phyloP scores from a whole-genome alignment of 1,284 basidiomycete genomes.

The Lignosus rhinocerotis region DNA sequence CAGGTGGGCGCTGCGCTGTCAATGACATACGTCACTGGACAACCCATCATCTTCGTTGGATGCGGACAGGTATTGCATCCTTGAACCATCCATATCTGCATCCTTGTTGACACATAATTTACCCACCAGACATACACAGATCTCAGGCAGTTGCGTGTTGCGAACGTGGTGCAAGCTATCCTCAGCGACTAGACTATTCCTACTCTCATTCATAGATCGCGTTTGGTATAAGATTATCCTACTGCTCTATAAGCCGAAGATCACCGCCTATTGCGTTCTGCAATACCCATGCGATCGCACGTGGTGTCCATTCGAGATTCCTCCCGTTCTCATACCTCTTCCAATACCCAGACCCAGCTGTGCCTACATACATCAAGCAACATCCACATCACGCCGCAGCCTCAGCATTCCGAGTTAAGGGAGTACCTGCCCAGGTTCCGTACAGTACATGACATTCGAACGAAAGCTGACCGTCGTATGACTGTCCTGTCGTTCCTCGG shows the following conservation, averaged over 20 bases:
- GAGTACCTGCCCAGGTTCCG: too few species aligned
- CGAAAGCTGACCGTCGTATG: too few species aligned
- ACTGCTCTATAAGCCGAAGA: not conserved
- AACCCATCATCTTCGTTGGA: constrained; percentile 95
- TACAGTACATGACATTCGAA: too few species aligned
- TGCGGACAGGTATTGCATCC: constrained; percentile 76
- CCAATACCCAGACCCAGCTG: not conserved
- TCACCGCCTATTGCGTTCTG: not conserved
- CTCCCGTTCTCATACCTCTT: not conserved
- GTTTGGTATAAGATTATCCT: not conserved
- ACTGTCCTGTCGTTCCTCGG: too few species aligned
- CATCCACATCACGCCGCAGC: too few species aligned
- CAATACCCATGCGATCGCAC: not conserved
- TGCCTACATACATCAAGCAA: too few species aligned
- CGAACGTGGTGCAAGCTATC: constrained; percentile 92
- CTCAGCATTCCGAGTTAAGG: too few species aligned
- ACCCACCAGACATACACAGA: constrained; percentile 85
- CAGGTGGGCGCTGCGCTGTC: constrained; percentile 94
- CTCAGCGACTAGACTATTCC: constrained; percentile 58
- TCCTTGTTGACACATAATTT: not conserved
- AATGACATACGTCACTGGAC: constrained; percentile 97
- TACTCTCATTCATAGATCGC: not conserved
- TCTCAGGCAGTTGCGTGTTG: constrained; percentile 83
- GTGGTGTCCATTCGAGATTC: not conserved
- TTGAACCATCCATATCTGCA: not conserved